Evolutionary conservation across 1,284 basidiomycete species (phyloP).

Genomic region (Cutaneotrichosporon dermatis): DNA sequence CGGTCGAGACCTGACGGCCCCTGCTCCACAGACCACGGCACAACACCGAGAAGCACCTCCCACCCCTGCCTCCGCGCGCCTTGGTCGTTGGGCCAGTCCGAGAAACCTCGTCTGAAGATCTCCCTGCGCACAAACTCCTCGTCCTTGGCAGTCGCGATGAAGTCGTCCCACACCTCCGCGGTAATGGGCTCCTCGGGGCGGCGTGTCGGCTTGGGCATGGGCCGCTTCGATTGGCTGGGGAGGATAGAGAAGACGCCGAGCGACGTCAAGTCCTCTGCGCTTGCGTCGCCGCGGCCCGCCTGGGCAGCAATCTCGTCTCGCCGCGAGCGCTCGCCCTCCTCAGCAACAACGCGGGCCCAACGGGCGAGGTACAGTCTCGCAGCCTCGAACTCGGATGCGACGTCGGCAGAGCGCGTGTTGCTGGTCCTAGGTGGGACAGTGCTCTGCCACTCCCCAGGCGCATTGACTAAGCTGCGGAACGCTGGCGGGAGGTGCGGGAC

Average conservation of each 20-base stretch:
- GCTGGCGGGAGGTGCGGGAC: constrained; percentile 90
- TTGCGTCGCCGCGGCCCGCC: constrained; percentile 22
- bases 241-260: constrained; percentile 85
- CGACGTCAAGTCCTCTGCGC: constrained; percentile 60
- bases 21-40: constrained; percentile 58
- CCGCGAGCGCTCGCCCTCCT: constrained; percentile 84
- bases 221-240: constrained; percentile 24
- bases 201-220: constrained; percentile 41
- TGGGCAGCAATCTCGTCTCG: constrained; percentile 58
- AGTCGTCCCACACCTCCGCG: constrained; percentile 35
- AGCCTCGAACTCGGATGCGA: constrained; percentile 76
- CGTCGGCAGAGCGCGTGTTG: constrained; percentile 56
- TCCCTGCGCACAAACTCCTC: constrained; percentile 42
- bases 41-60: constrained; percentile 83
- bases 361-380: constrained; percentile 92
- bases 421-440: constrained; percentile 52
- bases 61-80: constrained; percentile 68
- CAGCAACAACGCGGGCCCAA: constrained; percentile 89
- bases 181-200: constrained; percentile 45
- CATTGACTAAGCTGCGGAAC: constrained; percentile 78
- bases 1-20: constrained; percentile 16
- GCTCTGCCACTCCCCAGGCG: constrained; percentile 60
- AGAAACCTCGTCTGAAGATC: constrained; percentile 56
- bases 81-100: constrained; percentile 62
- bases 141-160: constrained; percentile 38